Percentiles rank a stretch among this genome's conserved stretches.
Conservation (phyloP, 2,329 filamentous ascomycete genomes). For the Xenoacremonium recifei region DNA sequence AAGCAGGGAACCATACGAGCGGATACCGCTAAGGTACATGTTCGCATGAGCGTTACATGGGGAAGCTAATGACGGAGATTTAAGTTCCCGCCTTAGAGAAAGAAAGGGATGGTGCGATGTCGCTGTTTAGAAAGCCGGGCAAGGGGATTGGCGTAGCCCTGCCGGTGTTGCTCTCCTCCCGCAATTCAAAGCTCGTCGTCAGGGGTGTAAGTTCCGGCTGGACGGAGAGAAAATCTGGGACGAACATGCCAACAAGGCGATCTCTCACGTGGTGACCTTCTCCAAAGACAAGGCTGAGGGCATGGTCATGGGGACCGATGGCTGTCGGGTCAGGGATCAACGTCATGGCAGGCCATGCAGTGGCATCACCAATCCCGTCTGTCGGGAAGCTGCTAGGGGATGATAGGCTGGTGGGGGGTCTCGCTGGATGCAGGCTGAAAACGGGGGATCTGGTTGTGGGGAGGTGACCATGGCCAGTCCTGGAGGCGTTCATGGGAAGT, state of each 20-base stretch:
- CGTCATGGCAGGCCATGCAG: conserved; percentile 13
- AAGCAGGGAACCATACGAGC: conserved; percentile 11
- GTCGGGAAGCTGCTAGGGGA: conserved; percentile 8
- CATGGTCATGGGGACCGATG: conserved; percentile 14
- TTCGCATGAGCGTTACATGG: conserved; percentile 7
- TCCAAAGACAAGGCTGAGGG: conserved; percentile 16
- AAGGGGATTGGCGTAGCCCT: conserved; percentile 17
- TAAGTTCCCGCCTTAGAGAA: neutral
- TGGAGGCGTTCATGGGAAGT: conserved; percentile 1
- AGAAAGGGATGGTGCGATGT: conserved; percentile 2
- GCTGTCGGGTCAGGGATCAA: conserved; percentile 6
- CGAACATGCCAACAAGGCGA: conserved; percentile 12
- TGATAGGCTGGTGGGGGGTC: conserved; percentile 18
- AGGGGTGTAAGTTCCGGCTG: conserved; percentile 9
- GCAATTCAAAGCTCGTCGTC: conserved; percentile 1
- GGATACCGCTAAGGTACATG: conserved; percentile 5
- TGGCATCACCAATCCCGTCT: conserved; percentile 14
- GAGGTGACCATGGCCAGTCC: conserved; percentile 12
- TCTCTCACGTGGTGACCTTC: conserved; percentile 16
- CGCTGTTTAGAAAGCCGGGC: conserved; percentile 10
- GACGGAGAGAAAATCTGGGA: conserved; percentile 19
- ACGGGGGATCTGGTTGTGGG: conserved; percentile 7
- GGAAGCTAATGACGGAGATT: conserved; percentile 6
- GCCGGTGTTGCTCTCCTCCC: too few species aligned
- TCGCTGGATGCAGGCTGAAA: conserved; percentile 10